Conservation (phyloP, 1,139 yeast genomes). For the Candida sp. region DNA sequence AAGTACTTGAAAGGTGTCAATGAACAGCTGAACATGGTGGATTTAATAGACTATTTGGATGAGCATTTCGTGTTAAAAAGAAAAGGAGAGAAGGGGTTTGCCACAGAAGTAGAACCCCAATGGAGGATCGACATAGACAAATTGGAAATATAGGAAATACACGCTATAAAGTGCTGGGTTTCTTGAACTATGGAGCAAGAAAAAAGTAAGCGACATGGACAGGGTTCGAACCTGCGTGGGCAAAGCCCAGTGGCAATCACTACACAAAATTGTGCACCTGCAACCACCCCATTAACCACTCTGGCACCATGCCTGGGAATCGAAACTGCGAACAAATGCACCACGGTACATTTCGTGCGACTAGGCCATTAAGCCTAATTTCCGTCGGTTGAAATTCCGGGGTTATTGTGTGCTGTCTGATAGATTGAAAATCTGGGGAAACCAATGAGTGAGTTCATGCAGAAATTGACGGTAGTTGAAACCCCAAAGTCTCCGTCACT, state of each 20-base stretch:
- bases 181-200: too few relatives aligned
- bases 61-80: conserved; percentile 65
- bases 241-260: conserved; percentile 37
- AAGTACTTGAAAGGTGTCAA: conserved; percentile 66
- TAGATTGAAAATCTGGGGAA: too few relatives aligned
- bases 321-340: not conserved
- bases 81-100: conserved; percentile 72
- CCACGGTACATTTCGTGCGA: not conserved
- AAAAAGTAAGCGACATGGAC: conserved; percentile 43
- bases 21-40: conserved; percentile 57
- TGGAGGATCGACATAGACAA: conserved; percentile 34
- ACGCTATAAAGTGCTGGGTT: too few relatives aligned
- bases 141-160: not conserved
- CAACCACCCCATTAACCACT: not conserved
- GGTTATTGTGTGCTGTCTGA: too few relatives aligned
- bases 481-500: too few relatives aligned
- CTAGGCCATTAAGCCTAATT: too few relatives aligned
- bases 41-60: conserved; percentile 86
- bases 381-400: too few relatives aligned
- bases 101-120: conserved; percentile 57
- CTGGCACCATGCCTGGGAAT: not conserved
- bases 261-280: not conserved
- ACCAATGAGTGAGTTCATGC: too few relatives aligned
- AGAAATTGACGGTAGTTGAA: too few relatives aligned
- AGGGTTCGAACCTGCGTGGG: conserved; percentile 64